Evolutionary conservation across 306 rosid genomes (phyloP).

Genomic region (Arachis hypogaea): DNA sequence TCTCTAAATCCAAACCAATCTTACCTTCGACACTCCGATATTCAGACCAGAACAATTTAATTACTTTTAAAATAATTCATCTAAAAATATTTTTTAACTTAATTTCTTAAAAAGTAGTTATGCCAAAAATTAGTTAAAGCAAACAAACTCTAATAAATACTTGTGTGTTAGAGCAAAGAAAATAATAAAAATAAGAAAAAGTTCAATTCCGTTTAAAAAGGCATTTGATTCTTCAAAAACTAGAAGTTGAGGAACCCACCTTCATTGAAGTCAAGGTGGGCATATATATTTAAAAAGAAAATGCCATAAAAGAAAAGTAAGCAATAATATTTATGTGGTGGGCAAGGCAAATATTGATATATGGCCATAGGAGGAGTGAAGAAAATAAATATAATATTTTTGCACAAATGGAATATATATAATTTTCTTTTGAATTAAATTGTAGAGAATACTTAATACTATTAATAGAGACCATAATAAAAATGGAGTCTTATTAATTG

Average conservation of each 20-base stretch:
- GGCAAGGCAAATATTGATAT: neutral
- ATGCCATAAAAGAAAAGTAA: conserved; percentile 2
- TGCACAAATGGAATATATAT: neutral
- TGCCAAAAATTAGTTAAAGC: too few relatives aligned
- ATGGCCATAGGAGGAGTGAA: too few relatives aligned
- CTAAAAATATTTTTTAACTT: too few relatives aligned
- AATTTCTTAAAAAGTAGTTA: too few relatives aligned
- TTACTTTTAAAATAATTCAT: too few relatives aligned
- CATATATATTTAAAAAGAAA: conserved; percentile 1
- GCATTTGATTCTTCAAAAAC: neutral
- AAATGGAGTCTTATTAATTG: neutral
- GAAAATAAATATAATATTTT: too few relatives aligned
- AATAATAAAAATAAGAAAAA: neutral
- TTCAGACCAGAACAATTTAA: too few relatives aligned
- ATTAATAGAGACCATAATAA: too few relatives aligned
- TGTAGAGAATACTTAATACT: neutral
- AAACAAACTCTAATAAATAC: too few relatives aligned
- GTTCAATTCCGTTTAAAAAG: neutral
- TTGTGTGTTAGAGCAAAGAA: too few relatives aligned
- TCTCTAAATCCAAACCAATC: too few relatives aligned
- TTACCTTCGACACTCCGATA: too few relatives aligned
- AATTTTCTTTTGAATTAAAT: neutral
- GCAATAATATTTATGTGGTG: conserved; percentile 10
- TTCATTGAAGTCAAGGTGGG: conserved; percentile 33
- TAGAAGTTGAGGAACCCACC: conserved; percentile 25